A percentile compares a stretch with the other conserved stretches of the same genome.
phyloP scores from a whole-genome alignment of 164 flowering plant species.

The Tetracentron sinense region DNA sequence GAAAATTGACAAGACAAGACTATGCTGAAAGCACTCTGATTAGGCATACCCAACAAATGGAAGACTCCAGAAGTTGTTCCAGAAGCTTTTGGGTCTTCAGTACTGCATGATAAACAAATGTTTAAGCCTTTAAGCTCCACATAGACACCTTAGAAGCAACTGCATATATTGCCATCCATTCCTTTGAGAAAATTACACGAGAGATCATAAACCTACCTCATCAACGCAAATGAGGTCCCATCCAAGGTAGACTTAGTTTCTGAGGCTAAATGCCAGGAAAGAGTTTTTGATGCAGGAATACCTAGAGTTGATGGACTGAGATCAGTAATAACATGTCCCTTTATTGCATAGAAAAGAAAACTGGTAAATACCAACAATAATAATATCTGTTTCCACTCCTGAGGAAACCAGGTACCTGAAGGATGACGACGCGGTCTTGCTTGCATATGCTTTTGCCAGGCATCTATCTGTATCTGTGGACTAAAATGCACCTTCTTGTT shows the following conservation, averaged over 20 bases:
- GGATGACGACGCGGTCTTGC: conserved; percentile 55
- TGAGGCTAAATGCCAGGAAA: conserved; percentile 92
- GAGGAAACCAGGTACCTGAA: conserved; percentile 48
- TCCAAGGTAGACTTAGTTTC: conserved; percentile 62
- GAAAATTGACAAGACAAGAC: neutral
- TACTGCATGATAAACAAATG: conserved; percentile 38
- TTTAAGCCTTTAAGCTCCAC: conserved; percentile 1
- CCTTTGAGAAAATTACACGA: neutral
- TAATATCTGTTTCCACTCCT: neutral
- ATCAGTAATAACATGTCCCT: neutral
- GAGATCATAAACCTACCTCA: conserved; percentile 32
- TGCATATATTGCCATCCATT: neutral
- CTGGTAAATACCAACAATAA: neutral
- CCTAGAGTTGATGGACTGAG: conserved; percentile 29
- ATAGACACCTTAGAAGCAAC: conserved; percentile 3
- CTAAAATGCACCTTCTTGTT: conserved; percentile 80
- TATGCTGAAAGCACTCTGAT: neutral
- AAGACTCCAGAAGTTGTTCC: conserved; percentile 41
- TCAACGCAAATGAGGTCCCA: conserved; percentile 32
- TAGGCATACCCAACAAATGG: conserved; percentile 50
- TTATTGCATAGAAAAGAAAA: neutral
- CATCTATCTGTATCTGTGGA: conserved; percentile 52
- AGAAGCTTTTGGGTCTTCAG: conserved; percentile 35
- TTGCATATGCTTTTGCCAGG: conserved; percentile 45
- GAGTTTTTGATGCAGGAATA: conserved; percentile 65